Percentiles rank a stretch among this genome's conserved stretches.
These are phyloP conservation scores for Ustilago nuda DNA, from an alignment of 1,284 basidiomycete genomes.

Conservation along the genomic window DNA sequence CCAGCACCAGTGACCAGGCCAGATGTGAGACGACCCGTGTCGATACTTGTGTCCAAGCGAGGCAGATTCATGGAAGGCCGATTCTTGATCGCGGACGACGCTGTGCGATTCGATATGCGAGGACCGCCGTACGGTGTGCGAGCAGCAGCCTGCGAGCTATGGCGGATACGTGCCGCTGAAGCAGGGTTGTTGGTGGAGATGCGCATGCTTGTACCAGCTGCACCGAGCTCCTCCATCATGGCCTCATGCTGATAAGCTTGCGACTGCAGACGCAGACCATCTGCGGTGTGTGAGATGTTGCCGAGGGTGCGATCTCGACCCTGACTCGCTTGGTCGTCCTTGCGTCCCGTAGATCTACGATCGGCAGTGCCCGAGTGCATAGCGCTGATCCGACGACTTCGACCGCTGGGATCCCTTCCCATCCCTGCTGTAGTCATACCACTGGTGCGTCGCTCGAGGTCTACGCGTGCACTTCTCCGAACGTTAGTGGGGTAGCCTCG, in stretches of 20 bases:
- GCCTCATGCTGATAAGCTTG: constrained; percentile 37
- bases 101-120: constrained; percentile 28
- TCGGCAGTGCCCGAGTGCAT: constrained; percentile 41
- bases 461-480: constrained; percentile 35
- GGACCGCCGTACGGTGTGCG: constrained; percentile 48
- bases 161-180: constrained; percentile 33
- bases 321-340: constrained; percentile 28
- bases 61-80: constrained; percentile 43
- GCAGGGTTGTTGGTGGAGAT: constrained; percentile 25
- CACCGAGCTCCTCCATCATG: constrained; percentile 43
- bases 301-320: constrained; percentile 44
- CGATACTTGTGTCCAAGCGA: constrained; percentile 31
- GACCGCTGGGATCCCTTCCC: constrained; percentile 48
- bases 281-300: constrained; percentile 50
- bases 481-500: constrained; percentile 36
- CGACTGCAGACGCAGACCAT: constrained; percentile 47
- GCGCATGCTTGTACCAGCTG: constrained; percentile 29
- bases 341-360: constrained; percentile 33
- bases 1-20: constrained; percentile 11
- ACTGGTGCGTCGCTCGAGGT: constrained; percentile 41
- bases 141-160: constrained; percentile 44
- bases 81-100: constrained; percentile 27
- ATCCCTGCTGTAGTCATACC: constrained; percentile 29
- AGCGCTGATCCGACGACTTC: constrained; percentile 50
- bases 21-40: constrained; percentile 22